Evolutionary conservation across 768 basidiomycete species (phyloP).

Genomic region (Plicaturopsis crispa): DNA sequence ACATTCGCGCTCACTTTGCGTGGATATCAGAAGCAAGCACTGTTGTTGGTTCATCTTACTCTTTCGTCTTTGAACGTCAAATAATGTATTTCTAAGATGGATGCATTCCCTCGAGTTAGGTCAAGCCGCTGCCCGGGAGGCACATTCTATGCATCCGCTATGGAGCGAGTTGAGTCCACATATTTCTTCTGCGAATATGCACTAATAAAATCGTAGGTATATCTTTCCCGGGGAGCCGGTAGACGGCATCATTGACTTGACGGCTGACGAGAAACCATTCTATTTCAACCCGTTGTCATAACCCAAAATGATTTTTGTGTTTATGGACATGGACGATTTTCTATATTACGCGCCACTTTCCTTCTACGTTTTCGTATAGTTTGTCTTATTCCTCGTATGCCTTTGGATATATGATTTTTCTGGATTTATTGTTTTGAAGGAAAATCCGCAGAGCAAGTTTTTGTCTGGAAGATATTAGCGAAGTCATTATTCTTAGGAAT

Average conservation of each 20-base stretch:
- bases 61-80: background rate
- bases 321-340: too few relatives aligned
- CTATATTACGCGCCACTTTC: too few relatives aligned
- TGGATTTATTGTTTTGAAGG: too few relatives aligned
- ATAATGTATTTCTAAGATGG: constrained; percentile 50
- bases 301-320: too few relatives aligned
- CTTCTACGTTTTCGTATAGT: too few relatives aligned
- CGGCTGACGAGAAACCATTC: constrained; percentile 69
- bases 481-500: too few relatives aligned
- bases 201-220: constrained; percentile 44
- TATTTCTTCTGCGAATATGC: constrained; percentile 2
- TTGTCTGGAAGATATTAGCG: too few relatives aligned
- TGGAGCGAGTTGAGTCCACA: constrained; percentile 77
- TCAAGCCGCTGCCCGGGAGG: constrained; percentile 58
- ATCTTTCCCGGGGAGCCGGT: constrained; percentile 58
- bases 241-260: constrained; percentile 65
- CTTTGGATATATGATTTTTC: too few relatives aligned
- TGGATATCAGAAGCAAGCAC: constrained; percentile 91
- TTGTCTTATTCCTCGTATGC: too few relatives aligned
- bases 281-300: constrained; percentile 94
- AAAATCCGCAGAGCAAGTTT: too few relatives aligned
- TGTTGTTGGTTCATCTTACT: constrained; percentile 43
- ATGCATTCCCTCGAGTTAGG: constrained; percentile 85
- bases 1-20: constrained; percentile 72
- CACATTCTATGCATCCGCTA: constrained; percentile 79